A percentile compares a stretch with the other conserved stretches of the same genome.
These are phyloP conservation scores for Apiospora arundinis DNA, from an alignment of 2,329 filamentous ascomycete genomes.

Conservation along the genomic window DNA sequence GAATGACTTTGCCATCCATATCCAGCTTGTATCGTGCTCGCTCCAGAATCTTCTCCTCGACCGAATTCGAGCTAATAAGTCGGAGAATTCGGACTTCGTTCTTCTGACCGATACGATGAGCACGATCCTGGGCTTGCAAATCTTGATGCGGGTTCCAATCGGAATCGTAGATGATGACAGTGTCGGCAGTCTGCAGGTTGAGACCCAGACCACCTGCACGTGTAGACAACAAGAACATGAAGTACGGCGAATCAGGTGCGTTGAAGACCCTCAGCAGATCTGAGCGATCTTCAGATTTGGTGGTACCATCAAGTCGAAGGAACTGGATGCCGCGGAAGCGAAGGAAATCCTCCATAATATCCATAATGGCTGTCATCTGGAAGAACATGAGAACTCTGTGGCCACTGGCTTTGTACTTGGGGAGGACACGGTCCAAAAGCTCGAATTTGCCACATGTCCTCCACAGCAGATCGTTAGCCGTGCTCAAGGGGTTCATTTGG, in stretches of 20 bases:
- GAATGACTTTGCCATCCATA: constrained; percentile 99
- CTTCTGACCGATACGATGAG: constrained; percentile 99
- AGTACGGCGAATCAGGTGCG: constrained; percentile 86
- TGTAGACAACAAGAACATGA: constrained; percentile 98
- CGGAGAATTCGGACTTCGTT: constrained; percentile 97
- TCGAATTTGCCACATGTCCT: constrained; percentile 97
- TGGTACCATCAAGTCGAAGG: constrained; percentile 92
- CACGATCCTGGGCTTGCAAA: constrained; percentile 98
- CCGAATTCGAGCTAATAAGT: constrained; percentile 94
- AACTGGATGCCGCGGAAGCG: constrained; percentile 84
- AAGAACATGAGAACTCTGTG: constrained; percentile 99
- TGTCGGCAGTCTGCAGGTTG: constrained; percentile 96
- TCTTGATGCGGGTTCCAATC: constrained; percentile 99
- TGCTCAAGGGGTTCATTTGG: constrained; percentile 89
- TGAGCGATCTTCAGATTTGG: constrained; percentile 96
- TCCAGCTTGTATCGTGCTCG: constrained; percentile 97
- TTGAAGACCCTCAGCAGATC: constrained; percentile 91
- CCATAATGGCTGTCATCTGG: constrained; percentile 99
- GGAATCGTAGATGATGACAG: constrained; percentile 99
- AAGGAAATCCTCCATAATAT: constrained; percentile 99
- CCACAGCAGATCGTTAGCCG: constrained; percentile 94
- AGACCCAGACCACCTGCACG: constrained; percentile 97
- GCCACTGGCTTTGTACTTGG: constrained; percentile 89
- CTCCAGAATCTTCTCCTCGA: constrained; percentile 98
- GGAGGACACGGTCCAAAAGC: constrained; percentile 86